Evolutionary conservation across 352 stramenopile species (phyloP).

Genomic region (Pythium brachiatum): DNA sequence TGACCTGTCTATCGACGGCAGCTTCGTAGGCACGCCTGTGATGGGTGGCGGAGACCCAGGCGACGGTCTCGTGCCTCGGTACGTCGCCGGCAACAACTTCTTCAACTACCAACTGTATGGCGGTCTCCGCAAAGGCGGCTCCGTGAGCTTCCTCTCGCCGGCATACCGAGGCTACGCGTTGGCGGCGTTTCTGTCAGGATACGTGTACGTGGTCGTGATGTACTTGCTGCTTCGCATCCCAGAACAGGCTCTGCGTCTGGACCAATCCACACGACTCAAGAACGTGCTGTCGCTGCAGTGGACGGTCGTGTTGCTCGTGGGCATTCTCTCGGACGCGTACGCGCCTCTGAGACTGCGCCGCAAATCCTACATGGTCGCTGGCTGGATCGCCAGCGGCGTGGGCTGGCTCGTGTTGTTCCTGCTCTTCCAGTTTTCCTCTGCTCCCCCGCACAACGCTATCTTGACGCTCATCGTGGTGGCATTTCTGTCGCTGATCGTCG

Average conservation of each 20-base stretch:
- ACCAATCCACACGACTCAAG: constrained; percentile 13
- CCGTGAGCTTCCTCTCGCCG: constrained; percentile 16
- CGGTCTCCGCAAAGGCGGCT: constrained; percentile 23
- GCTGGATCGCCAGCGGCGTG: constrained; percentile 29
- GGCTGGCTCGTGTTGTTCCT: constrained; percentile 34
- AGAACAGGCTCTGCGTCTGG: constrained; percentile 13
- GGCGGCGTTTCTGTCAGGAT: constrained; percentile 25
- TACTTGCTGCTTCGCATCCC: constrained; percentile 20
- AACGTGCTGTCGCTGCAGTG: constrained; percentile 34
- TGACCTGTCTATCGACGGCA: constrained; percentile 17
- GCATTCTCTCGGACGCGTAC: constrained; percentile 32
- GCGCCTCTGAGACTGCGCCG: constrained; percentile 32
- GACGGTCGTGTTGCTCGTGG: constrained; percentile 32
- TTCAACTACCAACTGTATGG: constrained; percentile 36
- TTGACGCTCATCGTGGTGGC: constrained; percentile 21
- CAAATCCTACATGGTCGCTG: constrained; percentile 74
- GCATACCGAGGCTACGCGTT: constrained; percentile 28
- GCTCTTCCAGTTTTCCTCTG: constrained; percentile 19
- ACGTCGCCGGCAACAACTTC: constrained; percentile 27
- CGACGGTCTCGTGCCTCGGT: constrained; percentile 12
- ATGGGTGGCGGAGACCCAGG: constrained; percentile 4
- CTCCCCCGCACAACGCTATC: constrained; percentile 16
- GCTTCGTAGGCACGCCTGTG: constrained; percentile 17
- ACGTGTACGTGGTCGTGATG: constrained; percentile 28
- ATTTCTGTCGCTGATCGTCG: constrained; percentile 32